Percentiles rank a stretch among this genome's conserved stretches.
phyloP scores from a whole-genome alignment of 495 filamentous ascomycete species.

The Xylaria scruposa region DNA sequence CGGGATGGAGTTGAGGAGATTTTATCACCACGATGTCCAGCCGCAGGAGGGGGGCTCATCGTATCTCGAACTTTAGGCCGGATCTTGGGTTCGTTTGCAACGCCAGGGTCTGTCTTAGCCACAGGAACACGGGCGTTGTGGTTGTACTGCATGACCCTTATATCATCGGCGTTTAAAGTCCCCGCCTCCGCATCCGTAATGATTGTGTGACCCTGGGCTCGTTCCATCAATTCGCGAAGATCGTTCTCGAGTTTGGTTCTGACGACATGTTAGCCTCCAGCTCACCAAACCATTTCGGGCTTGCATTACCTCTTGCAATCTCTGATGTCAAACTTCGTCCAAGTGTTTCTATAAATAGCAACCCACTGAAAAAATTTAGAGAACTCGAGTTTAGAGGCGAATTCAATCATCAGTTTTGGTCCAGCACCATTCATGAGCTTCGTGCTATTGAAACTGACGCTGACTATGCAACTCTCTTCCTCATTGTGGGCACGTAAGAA shows the following conservation, averaged over 20 bases:
- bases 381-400: slow-evolving; percentile 25
- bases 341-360: background rate
- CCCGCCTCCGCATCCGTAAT: slow-evolving; percentile 4
- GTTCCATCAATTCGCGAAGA: slow-evolving; percentile 22
- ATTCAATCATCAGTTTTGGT: slow-evolving; percentile 33
- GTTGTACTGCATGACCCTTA: slow-evolving; percentile 37
- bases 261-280: slow-evolving; percentile 20
- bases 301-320: slow-evolving; percentile 26
- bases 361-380: slow-evolving; percentile 32
- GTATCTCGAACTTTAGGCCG: slow-evolving; percentile 15
- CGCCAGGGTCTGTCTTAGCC: too few species aligned
- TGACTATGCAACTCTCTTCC: slow-evolving; percentile 20
- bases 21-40: background rate
- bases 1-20: background rate
- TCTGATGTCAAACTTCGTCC: background rate
- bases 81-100: background rate
- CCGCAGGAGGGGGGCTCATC: background rate
- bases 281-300: background rate
- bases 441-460: background rate
- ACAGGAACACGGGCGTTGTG: background rate
- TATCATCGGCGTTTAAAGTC: slow-evolving; percentile 24
- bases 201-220: slow-evolving; percentile 10
- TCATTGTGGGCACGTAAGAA: slow-evolving; percentile 14
- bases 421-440: slow-evolving; percentile 22
- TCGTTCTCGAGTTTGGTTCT: slow-evolving; percentile 32